These are phyloP conservation scores for Capsicum baccatum DNA, from an alignment of 257 asterid genomes.

Conservation along the genomic window DNA sequence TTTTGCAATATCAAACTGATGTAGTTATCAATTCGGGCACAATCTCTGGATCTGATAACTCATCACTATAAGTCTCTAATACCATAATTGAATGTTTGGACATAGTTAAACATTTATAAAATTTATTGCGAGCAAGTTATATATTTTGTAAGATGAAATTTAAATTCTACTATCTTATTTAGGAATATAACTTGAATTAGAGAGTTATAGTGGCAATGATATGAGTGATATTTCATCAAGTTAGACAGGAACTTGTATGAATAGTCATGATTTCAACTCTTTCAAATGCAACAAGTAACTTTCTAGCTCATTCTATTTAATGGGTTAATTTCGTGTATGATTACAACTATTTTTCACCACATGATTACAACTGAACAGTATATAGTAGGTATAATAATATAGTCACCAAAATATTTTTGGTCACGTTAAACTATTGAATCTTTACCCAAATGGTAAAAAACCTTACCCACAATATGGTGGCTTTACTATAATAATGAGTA, in stretches of 20 bases:
- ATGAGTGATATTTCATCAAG: slow-evolving; percentile 63
- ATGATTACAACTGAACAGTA: not conserved
- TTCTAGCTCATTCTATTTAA: not conserved
- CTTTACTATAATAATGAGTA: not conserved
- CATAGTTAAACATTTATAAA: slow-evolving; percentile 51
- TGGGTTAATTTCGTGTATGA: not conserved
- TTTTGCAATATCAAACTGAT: slow-evolving; percentile 59
- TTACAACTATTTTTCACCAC: not conserved
- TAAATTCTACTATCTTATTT: not conserved
- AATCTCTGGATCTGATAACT: slow-evolving; percentile 31
- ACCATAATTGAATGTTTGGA: slow-evolving; percentile 81
- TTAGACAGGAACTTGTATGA: slow-evolving; percentile 85
- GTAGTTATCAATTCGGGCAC: slow-evolving; percentile 40
- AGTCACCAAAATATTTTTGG: not conserved
- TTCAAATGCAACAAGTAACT: slow-evolving; percentile 72
- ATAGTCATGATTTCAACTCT: slow-evolving; percentile 55
- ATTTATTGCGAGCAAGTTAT: not conserved
- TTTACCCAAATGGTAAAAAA: not conserved
- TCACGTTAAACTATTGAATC: not conserved
- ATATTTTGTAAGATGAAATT: not conserved
- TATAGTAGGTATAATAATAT: not conserved
- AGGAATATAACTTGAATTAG: slow-evolving; percentile 92
- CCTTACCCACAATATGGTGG: not conserved
- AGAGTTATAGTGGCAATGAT: slow-evolving; percentile 66
- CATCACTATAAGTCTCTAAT: slow-evolving; percentile 51